These are phyloP conservation scores for Podochytrium sp. DNA, from an alignment of 192 early-diverging fungal genomes.

Conservation along the genomic window DNA sequence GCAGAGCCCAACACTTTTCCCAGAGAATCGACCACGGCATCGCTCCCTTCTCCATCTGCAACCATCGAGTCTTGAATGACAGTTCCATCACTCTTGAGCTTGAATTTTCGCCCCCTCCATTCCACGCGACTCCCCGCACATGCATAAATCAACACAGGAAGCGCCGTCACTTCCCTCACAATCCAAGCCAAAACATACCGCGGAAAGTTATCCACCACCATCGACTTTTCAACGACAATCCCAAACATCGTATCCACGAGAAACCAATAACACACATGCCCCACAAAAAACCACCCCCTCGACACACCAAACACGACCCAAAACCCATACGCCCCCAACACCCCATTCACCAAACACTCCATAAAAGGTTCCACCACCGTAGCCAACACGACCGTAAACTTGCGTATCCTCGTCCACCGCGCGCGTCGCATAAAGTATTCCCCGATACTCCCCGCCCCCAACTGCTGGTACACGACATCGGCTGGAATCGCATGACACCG, in stretches of 20 bases:
- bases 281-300: slow-evolving; percentile 47
- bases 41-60: background rate
- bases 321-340: slow-evolving; percentile 73
- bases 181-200: slow-evolving; percentile 78
- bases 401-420: slow-evolving; percentile 92
- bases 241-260: slow-evolving; percentile 54
- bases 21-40: background rate
- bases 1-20: background rate
- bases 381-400: slow-evolving; percentile 87
- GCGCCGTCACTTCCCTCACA: slow-evolving; percentile 76
- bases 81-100: slow-evolving; percentile 47
- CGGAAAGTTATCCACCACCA: slow-evolving; percentile 41
- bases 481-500: slow-evolving; percentile 83
- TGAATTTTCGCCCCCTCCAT: slow-evolving; percentile 76
- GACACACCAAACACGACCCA: slow-evolving; percentile 57
- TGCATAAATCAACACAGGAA: slow-evolving; percentile 84
- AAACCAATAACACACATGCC: slow-evolving; percentile 67
- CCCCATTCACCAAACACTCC: slow-evolving; percentile 80
- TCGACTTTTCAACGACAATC: slow-evolving; percentile 46
- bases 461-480: slow-evolving; percentile 84
- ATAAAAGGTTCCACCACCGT: slow-evolving; percentile 93
- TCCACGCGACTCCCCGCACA: slow-evolving; percentile 80
- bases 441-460: slow-evolving; percentile 70
- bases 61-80: slow-evolving; percentile 22
- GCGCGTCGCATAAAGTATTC: slow-evolving; percentile 87